A percentile compares a stretch with the other conserved stretches of the same genome.
These are phyloP conservation scores for Liriodendron chinense DNA, from an alignment of 164 flowering plant species.

Conservation along the genomic window DNA sequence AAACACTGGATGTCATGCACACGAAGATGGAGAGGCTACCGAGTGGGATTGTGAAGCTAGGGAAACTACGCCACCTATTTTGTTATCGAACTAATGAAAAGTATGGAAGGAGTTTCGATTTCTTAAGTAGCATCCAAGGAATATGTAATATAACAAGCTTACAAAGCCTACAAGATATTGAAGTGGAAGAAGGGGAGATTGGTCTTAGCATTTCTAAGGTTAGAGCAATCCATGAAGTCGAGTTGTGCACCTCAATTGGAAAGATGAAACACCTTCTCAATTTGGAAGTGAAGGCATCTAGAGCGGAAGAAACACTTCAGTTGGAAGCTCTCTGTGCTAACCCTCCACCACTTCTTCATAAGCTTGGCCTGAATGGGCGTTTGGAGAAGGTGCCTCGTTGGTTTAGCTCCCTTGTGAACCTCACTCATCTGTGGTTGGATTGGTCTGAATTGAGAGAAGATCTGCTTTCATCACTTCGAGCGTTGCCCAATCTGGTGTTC, in stretches of 20 bases:
- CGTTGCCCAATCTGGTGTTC: constrained; percentile 8
- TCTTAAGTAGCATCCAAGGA: neutral
- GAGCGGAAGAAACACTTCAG: constrained; percentile 19
- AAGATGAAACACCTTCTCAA: constrained; percentile 28
- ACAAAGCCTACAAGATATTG: neutral
- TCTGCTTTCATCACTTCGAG: neutral
- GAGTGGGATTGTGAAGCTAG: neutral
- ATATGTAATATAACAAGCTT: neutral
- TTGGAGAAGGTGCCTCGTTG: constrained; percentile 6
- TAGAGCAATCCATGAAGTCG: constrained; percentile 13
- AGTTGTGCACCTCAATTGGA: constrained; percentile 31
- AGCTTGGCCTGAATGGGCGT: neutral
- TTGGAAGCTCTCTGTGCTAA: constrained; percentile 24
- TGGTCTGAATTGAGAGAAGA: neutral
- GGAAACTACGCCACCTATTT: neutral
- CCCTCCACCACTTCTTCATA: constrained; percentile 5
- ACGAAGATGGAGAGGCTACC: neutral
- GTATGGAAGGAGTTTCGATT: neutral
- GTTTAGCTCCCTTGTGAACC: constrained; percentile 4
- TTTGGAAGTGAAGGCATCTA: constrained; percentile 21
- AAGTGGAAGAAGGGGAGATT: neutral
- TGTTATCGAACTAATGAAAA: neutral
- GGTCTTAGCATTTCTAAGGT: constrained; percentile 6
- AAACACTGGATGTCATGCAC: neutral
- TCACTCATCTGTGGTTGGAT: neutral